Evolutionary conservation across 306 rosid genomes (phyloP).

Genomic region (Pterocarpus santalinus): DNA sequence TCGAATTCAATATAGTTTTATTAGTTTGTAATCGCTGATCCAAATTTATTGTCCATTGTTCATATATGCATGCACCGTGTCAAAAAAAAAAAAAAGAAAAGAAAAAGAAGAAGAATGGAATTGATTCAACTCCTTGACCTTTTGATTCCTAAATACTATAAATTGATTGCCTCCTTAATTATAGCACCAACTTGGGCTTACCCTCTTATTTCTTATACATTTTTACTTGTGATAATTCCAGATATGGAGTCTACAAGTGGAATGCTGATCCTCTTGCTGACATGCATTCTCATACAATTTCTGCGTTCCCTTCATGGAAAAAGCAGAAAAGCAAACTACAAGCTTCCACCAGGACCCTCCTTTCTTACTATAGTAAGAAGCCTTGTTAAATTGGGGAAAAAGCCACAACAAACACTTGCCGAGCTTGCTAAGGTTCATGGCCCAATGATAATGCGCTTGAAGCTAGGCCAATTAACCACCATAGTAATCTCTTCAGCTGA

Average conservation of each 20-base stretch:
- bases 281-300: not conserved
- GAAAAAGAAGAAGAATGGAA: no score
- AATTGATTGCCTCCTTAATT: no score
- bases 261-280: not conserved
- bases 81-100: no score
- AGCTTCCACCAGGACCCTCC: constrained; percentile 47
- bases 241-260: not conserved
- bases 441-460: constrained; percentile 34
- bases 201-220: not conserved
- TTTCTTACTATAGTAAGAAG: constrained; percentile 1
- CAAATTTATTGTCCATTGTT: not conserved
- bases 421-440: constrained; percentile 35
- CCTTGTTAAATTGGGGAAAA: not conserved
- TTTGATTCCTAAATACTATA: no score
- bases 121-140: no score
- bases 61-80: no score
- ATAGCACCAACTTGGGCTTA: no score
- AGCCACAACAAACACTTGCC: constrained; percentile 50
- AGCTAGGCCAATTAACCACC: constrained; percentile 35
- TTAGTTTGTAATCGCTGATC: not conserved
- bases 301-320: not conserved
- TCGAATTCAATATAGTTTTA: no score
- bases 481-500: constrained; percentile 32
- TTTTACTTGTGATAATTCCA: not conserved
- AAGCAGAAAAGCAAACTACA: constrained; percentile 2